Evolutionary conservation across 345 rosid genomes (phyloP).

Genomic region (Bruguiera gymnorhiza): DNA sequence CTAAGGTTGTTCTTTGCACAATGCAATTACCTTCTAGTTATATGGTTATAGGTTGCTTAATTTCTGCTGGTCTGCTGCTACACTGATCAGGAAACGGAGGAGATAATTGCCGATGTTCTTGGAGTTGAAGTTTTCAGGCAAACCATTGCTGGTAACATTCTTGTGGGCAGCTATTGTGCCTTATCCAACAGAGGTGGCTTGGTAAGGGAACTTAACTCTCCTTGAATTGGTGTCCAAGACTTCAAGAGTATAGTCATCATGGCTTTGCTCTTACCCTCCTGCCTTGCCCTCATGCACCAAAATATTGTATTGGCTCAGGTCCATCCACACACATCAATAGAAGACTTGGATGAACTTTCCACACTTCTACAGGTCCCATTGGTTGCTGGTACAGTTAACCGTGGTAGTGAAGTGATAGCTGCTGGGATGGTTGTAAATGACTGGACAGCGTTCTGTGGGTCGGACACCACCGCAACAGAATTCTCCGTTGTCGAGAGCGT

Average conservation of each 20-base stretch:
- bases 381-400: conserved; percentile 27
- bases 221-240: not conserved
- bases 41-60: not conserved
- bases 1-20: too few species aligned
- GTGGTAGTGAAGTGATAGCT: conserved; percentile 41
- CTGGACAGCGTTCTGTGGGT: conserved; percentile 86
- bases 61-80: not conserved
- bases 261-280: not conserved
- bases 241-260: too few species aligned
- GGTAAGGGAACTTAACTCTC: conserved; percentile 37
- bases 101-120: conserved; percentile 89
- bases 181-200: conserved; percentile 89
- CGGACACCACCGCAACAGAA: conserved; percentile 93
- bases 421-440: conserved; percentile 88
- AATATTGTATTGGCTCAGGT: conserved; percentile 43
- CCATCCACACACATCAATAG: conserved; percentile 88
- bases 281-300: not conserved
- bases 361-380: conserved; percentile 71
- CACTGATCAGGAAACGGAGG: conserved; percentile 69
- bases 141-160: conserved; percentile 90
- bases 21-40: too few species aligned
- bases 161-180: conserved; percentile 86
- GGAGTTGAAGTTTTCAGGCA: conserved; percentile 95
- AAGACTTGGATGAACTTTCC: conserved; percentile 92
- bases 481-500: conserved; percentile 84